Percentiles rank a stretch among this genome's conserved stretches.
phyloP scores from a whole-genome alignment of 345 rosid species.

The Sisymbrium altissimum region DNA sequence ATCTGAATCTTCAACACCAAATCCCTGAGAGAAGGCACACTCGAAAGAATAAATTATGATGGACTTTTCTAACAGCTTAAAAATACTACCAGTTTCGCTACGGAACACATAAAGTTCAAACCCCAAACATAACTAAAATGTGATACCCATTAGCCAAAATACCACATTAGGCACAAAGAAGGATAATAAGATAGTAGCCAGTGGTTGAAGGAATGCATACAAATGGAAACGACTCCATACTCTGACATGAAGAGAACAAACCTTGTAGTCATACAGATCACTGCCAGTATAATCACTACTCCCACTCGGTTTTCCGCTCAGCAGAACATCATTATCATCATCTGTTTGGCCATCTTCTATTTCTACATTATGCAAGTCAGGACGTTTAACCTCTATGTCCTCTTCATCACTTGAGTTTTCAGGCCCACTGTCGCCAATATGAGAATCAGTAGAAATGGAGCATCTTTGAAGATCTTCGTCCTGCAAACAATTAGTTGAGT shows the following conservation, averaged over 20 bases:
- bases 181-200: slow-evolving; percentile 2
- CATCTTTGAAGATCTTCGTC: slow-evolving; percentile 83
- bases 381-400: slow-evolving; percentile 56
- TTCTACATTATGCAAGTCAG: slow-evolving; percentile 73
- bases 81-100: not conserved
- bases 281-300: slow-evolving; percentile 78
- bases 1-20: slow-evolving; percentile 84
- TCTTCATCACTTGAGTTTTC: slow-evolving; percentile 90
- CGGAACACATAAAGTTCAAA: not conserved
- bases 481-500: slow-evolving; percentile 41
- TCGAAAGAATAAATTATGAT: not conserved
- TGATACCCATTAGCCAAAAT: not conserved
- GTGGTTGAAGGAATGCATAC: slow-evolving; percentile 15
- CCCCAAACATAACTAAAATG: not conserved
- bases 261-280: slow-evolving; percentile 94
- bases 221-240: not conserved
- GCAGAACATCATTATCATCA: slow-evolving; percentile 56
- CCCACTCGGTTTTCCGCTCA: slow-evolving; percentile 86
- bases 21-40: slow-evolving; percentile 49
- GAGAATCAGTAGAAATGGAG: slow-evolving; percentile 91
- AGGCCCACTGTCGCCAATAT: slow-evolving; percentile 78
- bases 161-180: not conserved
- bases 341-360: slow-evolving; percentile 71
- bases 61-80: not conserved
- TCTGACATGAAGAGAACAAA: slow-evolving; percentile 32